Evolutionary conservation across 139 green algal species (phyloP).

Genomic region (Ettlia oleoabundans): DNA sequence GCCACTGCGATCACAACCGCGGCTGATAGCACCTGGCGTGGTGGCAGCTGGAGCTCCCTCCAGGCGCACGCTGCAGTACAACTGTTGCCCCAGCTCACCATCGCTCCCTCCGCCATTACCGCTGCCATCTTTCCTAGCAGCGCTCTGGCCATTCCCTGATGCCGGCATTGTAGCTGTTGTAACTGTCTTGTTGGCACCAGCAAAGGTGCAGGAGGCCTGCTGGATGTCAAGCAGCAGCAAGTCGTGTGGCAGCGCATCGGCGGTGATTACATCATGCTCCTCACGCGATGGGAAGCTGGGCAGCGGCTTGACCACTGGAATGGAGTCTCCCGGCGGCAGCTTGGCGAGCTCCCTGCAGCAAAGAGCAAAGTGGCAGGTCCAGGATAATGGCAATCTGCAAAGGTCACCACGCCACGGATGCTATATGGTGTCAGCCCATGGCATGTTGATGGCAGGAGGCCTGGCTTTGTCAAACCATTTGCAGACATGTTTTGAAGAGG

Average conservation of each 20-base stretch:
- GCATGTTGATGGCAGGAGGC: too few species aligned
- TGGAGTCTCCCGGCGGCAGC: constrained; percentile 37
- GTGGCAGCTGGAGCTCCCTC: neutral
- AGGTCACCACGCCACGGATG: too few species aligned
- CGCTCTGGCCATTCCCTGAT: neutral
- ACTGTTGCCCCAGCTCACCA: neutral
- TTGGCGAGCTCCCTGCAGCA: constrained; percentile 53
- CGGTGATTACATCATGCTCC: neutral
- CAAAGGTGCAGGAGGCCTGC: neutral
- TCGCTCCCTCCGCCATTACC: neutral
- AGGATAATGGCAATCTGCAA: too few species aligned
- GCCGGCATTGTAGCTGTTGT: neutral
- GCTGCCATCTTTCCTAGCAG: neutral
- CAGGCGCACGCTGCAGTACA: constrained; percentile 36
- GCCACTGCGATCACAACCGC: too few species aligned
- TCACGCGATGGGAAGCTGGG: constrained; percentile 43
- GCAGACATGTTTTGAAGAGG: too few species aligned
- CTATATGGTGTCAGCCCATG: too few species aligned
- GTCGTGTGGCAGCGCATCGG: constrained; percentile 40
- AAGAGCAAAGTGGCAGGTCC: neutral
- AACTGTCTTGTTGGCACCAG: neutral
- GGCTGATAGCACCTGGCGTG: too few species aligned
- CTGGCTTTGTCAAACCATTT: too few species aligned
- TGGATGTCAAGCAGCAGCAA: constrained; percentile 67
- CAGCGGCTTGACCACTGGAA: constrained; percentile 58